Conservation (phyloP, 2,329 filamentous ascomycete species). For the Aspergillus oerlinghausenensis region DNA sequence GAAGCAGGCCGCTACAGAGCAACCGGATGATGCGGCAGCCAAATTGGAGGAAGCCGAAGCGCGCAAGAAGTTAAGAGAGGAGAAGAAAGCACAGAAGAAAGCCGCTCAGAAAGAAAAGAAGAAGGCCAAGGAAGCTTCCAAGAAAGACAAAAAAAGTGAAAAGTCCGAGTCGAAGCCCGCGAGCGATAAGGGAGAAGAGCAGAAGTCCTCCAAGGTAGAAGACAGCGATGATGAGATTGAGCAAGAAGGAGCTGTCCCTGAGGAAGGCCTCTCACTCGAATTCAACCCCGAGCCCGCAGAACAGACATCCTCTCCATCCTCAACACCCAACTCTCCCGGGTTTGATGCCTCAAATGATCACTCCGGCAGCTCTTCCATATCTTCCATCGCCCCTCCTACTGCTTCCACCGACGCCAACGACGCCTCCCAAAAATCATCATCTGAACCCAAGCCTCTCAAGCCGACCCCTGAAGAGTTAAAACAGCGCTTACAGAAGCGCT, state of each 20-base stretch:
- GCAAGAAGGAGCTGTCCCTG: constrained; percentile 36
- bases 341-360: constrained; percentile 51
- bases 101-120: constrained; percentile 47
- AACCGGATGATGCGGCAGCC: constrained; percentile 17
- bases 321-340: constrained; percentile 53
- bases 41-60: constrained; percentile 31
- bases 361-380: constrained; percentile 61
- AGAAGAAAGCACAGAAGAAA: constrained; percentile 45
- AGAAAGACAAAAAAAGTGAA: constrained; percentile 34
- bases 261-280: constrained; percentile 49
- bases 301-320: constrained; percentile 38
- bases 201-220: constrained; percentile 18
- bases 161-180: constrained; percentile 19
- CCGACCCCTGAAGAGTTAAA: constrained; percentile 70
- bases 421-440: constrained; percentile 20
- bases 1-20: constrained; percentile 42
- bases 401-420: constrained; percentile 25
- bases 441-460: constrained; percentile 57
- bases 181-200: constrained; percentile 15
- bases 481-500: constrained; percentile 72
- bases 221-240: constrained; percentile 23
- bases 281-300: constrained; percentile 36
- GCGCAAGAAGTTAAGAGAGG: constrained; percentile 35
- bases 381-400: constrained; percentile 54
- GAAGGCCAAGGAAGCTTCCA: constrained; percentile 38